A percentile compares a stretch with the other conserved stretches of the same genome.
phyloP scores from a whole-genome alignment of 805 yeast species.

The Kluyveromyces dobzhanskii region DNA sequence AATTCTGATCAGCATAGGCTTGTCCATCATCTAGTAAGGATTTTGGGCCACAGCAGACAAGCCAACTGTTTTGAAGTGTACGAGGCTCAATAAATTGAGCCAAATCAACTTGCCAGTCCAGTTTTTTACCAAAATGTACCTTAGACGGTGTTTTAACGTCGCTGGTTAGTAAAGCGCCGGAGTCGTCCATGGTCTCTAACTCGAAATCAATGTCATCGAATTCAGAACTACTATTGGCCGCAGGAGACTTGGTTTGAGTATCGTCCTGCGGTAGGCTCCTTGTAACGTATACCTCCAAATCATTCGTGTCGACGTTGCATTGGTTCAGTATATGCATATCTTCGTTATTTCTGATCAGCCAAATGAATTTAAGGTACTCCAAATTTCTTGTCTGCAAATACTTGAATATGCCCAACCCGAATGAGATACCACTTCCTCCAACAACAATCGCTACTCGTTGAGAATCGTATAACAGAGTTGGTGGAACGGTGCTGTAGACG shows the following conservation, averaged over 20 bases:
- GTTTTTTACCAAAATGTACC: slow-evolving; percentile 17
- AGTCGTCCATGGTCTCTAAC: slow-evolving; percentile 12
- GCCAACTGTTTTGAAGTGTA: slow-evolving; percentile 17
- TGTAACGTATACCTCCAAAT: slow-evolving; percentile 8
- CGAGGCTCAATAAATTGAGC: slow-evolving; percentile 14
- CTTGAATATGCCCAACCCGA: slow-evolving; percentile 46
- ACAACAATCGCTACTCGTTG: slow-evolving; percentile 46
- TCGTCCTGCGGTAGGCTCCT: slow-evolving; percentile 7
- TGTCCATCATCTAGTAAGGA: slow-evolving; percentile 15
- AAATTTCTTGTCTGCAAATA: slow-evolving; percentile 27
- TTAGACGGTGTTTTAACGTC: slow-evolving; percentile 10
- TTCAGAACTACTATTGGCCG: neutral
- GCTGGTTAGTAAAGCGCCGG: slow-evolving; percentile 11
- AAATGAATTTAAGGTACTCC: slow-evolving; percentile 35
- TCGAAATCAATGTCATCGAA: slow-evolving; percentile 14
- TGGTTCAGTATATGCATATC: slow-evolving; percentile 43
- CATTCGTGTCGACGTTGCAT: slow-evolving; percentile 19
- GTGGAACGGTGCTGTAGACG: slow-evolving; percentile 34
- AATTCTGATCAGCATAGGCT: slow-evolving; percentile 14
- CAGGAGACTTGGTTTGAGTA: neutral
- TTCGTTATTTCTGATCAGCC: slow-evolving; percentile 43
- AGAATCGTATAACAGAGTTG: slow-evolving; percentile 39
- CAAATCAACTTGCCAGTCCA: slow-evolving; percentile 22
- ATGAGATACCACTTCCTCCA: slow-evolving; percentile 71
- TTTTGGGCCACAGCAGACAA: slow-evolving; percentile 26